These are phyloP conservation scores for Alternaria panax DNA, from an alignment of 2,329 filamentous ascomycete genomes.

Conservation along the genomic window DNA sequence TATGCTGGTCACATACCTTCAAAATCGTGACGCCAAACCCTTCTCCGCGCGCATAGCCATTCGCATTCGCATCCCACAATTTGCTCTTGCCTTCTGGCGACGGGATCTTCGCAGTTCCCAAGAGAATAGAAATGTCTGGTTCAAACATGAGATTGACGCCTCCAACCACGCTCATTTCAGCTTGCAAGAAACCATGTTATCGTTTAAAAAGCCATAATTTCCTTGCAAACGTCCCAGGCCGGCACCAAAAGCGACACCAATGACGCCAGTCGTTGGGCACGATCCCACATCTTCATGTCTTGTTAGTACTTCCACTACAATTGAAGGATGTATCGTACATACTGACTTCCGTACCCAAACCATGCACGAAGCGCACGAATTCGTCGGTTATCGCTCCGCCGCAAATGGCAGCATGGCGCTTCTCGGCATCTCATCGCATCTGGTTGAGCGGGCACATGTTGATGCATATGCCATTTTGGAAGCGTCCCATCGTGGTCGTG, in stretches of 20 bases:
- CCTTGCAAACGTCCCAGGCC: slow-evolving; percentile 12
- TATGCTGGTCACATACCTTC: slow-evolving; percentile 17
- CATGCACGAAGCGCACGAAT: slow-evolving; percentile 9
- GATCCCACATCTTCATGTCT: slow-evolving; percentile 5
- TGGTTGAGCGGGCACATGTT: slow-evolving; percentile 12
- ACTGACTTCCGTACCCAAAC: slow-evolving; percentile 14
- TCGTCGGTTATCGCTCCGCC: slow-evolving; percentile 11
- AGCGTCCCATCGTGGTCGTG: slow-evolving; percentile 9
- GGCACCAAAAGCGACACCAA: slow-evolving; percentile 12
- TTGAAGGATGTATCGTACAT: neutral
- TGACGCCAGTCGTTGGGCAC: slow-evolving; percentile 11
- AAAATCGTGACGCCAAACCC: slow-evolving; percentile 37
- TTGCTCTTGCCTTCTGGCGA: slow-evolving; percentile 32
- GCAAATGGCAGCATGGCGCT: neutral
- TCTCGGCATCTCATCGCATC: slow-evolving; percentile 7
- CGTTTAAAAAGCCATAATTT: slow-evolving; percentile 12
- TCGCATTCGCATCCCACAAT: slow-evolving; percentile 39
- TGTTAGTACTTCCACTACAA: neutral
- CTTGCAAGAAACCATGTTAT: slow-evolving; percentile 12
- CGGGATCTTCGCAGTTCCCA: slow-evolving; percentile 11
- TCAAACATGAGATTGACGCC: slow-evolving; percentile 48
- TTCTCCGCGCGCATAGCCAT: slow-evolving; percentile 42
- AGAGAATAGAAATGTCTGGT: slow-evolving; percentile 18
- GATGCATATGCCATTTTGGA: slow-evolving; percentile 12
- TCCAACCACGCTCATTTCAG: slow-evolving; percentile 44